Conservation (phyloP, 129 eudicot species). For the Flaveria brownii region DNA sequence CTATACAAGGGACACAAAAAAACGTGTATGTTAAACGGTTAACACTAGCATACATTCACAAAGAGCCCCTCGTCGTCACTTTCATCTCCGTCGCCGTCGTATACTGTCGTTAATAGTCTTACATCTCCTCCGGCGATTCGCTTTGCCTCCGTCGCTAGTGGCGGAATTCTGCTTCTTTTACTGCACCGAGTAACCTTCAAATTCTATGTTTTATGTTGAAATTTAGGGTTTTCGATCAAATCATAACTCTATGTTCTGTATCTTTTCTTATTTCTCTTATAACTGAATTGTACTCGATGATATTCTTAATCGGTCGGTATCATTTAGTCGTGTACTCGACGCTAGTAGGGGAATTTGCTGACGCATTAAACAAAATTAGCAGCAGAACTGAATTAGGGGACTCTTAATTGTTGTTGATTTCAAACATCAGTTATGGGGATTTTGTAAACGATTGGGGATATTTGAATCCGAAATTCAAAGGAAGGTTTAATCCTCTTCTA, state of each 20-base stretch:
- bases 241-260: neutral
- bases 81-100: constrained; percentile 19
- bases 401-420: neutral
- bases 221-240: constrained; percentile 24
- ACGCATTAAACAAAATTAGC: constrained; percentile 10
- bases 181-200: constrained; percentile 21
- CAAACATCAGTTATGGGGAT: no score
- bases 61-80: constrained; percentile 32
- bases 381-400: no score
- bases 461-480: no score
- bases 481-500: no score
- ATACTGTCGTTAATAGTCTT: neutral
- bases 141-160: constrained; percentile 5
- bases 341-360: no score
- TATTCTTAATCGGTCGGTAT: no score
- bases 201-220: constrained; percentile 4
- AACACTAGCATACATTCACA: no score
- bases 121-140: constrained; percentile 13
- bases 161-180: constrained; percentile 6
- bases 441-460: no score
- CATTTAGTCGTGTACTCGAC: no score
- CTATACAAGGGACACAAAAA: no score
- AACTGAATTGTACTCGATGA: no score
- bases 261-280: neutral
- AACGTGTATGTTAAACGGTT: no score